Evolutionary conservation across 202 grass and related monocot genomes (phyloP), one percentile per base, ranked within the genome.

Genomic region (Panicum virgatum): DNA sequence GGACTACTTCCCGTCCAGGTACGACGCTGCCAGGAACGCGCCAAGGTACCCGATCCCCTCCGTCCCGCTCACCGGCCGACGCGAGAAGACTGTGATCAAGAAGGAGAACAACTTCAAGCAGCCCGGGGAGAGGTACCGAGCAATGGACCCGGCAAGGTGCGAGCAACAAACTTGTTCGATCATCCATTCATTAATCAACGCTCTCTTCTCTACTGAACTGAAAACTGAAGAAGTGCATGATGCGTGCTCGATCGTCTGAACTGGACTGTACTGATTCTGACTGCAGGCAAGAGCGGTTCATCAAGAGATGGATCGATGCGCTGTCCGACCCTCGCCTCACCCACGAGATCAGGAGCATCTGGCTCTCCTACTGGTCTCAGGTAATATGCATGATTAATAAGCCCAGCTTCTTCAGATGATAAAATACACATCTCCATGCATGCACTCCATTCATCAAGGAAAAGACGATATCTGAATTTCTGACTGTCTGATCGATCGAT

Each of bases 41-140:
- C 90, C 94, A 3, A 86, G 85, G 61, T 93, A 90, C 91, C 96
- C 96, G 0, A 98, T 96, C 53, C 90, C 96, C 5, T 50, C 90
- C 1, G 62, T 19, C 14, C 65, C 72, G 22, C 64, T 93, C 85
- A 87, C 83, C 37, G 96, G 92, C 34, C 85, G 87, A 5, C 92
- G 92, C 72, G 96, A 96, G 66, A 98, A 98, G 92, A 77, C 16
- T 14, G 82, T 95, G 61, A 98, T 98, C 51, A 44, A 16, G 3
- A 98, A 98, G 83, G 96, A 98, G 89, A 98, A 98, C 80, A 98
- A 98, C 91, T 98, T 98, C 80, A 98, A 98, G 96, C 96, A 98
- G 74, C 96, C 96, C 7, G 92, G 96, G n/a, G 96, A 98, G 85
- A 91, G 96, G 83, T 98, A 92, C 78, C 92, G 92, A 73, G 83